phyloP scores from a whole-genome alignment of 2,329 filamentous ascomycete species.

The Dactylellina cionopaga region DNA sequence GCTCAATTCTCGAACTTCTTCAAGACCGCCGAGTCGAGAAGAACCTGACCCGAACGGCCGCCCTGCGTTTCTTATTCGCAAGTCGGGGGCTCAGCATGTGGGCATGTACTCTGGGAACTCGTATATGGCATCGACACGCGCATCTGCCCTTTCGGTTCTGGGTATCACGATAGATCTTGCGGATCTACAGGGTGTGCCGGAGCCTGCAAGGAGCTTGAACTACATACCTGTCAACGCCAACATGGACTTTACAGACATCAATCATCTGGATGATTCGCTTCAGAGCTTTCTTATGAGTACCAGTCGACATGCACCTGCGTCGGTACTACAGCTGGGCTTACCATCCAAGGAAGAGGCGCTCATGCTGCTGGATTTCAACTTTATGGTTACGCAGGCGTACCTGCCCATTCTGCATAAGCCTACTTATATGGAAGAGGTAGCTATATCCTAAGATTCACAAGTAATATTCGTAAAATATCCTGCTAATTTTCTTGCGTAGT shows the following conservation, averaged over 20 bases:
- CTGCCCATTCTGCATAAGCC: slow-evolving; percentile 81
- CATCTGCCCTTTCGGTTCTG: slow-evolving; percentile 79
- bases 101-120: slow-evolving; percentile 69
- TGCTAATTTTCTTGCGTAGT: slow-evolving; percentile 61
- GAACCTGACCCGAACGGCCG: slow-evolving; percentile 25
- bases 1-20: not conserved
- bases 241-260: slow-evolving; percentile 60
- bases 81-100: slow-evolving; percentile 55
- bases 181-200: slow-evolving; percentile 66
- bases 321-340: slow-evolving; percentile 68
- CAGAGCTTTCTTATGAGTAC: slow-evolving; percentile 74
- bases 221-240: slow-evolving; percentile 64
- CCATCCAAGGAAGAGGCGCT: slow-evolving; percentile 73
- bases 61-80: slow-evolving; percentile 55
- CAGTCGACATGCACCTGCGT: slow-evolving; percentile 69
- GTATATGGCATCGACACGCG: slow-evolving; percentile 77
- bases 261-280: slow-evolving; percentile 67
- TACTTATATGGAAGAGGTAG: slow-evolving; percentile 74
- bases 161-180: slow-evolving; percentile 82
- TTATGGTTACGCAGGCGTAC: slow-evolving; percentile 76
- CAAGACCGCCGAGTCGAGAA: slow-evolving; percentile 11
- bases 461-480: slow-evolving; percentile 1
- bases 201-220: slow-evolving; percentile 67
- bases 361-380: slow-evolving; percentile 78
- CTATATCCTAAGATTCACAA: slow-evolving; percentile 15